Evolutionary conservation across 1,139 yeast genomes (phyloP).

Genomic region (Arxiozyma telluris): DNA sequence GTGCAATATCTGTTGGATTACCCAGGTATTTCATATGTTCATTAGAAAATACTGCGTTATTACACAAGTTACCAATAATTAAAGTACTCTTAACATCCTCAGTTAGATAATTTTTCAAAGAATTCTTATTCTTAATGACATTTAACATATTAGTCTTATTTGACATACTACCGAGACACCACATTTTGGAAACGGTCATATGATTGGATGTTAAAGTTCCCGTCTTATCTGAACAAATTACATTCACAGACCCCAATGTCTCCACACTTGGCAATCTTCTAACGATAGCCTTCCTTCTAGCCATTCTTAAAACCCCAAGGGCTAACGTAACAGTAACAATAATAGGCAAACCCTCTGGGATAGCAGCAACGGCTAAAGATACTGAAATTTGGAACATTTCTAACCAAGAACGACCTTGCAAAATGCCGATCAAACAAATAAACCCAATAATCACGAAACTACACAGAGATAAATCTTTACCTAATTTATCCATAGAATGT

Average conservation of each 20-base stretch:
- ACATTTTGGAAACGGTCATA: conserved; percentile 81
- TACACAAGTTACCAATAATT: conserved; percentile 69
- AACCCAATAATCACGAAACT: conserved; percentile 80
- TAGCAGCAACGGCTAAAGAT: conserved; percentile 94
- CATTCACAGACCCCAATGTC: conserved; percentile 90
- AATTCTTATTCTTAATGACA: conserved; percentile 40
- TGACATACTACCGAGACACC: conserved; percentile 61
- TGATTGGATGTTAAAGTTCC: conserved; percentile 92
- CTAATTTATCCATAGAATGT: conserved; percentile 86
- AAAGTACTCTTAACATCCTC: conserved; percentile 47
- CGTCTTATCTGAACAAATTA: conserved; percentile 89
- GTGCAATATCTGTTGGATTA: conserved; percentile 89
- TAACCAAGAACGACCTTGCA: conserved; percentile 88
- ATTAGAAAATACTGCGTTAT: conserved; percentile 61
- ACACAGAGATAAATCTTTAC: conserved; percentile 74
- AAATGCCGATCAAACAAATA: conserved; percentile 75
- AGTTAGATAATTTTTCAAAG: conserved; percentile 41
- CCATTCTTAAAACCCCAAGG: conserved; percentile 91
- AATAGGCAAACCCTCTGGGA: conserved; percentile 95
- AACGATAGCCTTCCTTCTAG: conserved; percentile 83
- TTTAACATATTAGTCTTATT: conserved; percentile 38
- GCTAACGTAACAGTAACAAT: conserved; percentile 95
- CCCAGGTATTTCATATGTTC: conserved; percentile 73
- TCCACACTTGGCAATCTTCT: conserved; percentile 91
- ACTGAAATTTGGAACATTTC: conserved; percentile 97